These are phyloP conservation scores for Hansfordia pulvinata DNA, from an alignment of 2,329 filamentous ascomycete species.

Conservation along the genomic window DNA sequence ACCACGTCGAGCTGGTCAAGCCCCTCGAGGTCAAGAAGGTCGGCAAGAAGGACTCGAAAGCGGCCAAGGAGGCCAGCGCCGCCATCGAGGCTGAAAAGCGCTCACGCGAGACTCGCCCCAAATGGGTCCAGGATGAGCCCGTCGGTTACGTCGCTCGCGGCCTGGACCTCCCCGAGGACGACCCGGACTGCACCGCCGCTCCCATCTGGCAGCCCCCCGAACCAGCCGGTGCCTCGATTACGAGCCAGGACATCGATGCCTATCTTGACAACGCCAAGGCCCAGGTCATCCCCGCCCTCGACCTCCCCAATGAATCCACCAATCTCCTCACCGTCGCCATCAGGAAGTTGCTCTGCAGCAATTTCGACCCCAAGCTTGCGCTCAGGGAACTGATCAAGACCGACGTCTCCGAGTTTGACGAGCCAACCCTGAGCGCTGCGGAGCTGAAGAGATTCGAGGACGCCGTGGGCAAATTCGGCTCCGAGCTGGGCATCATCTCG, in stretches of 20 bases:
- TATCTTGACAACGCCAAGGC: slow-evolving; percentile 62
- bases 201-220: slow-evolving; percentile 67
- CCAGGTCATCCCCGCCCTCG: slow-evolving; percentile 45
- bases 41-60: slow-evolving; percentile 63
- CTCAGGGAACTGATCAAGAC: slow-evolving; percentile 55
- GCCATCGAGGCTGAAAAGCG: slow-evolving; percentile 72
- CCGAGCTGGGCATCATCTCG: slow-evolving; percentile 72
- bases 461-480: slow-evolving; percentile 78
- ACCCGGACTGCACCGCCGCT: slow-evolving; percentile 61
- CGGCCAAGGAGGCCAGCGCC: slow-evolving; percentile 67
- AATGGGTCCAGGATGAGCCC: slow-evolving; percentile 89
- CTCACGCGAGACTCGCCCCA: slow-evolving; percentile 68
- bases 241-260: slow-evolving; percentile 50
- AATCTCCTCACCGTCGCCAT: slow-evolving; percentile 81
- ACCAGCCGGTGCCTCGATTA: slow-evolving; percentile 28
- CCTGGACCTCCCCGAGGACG: slow-evolving; percentile 58
- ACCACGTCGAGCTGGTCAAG: slow-evolving; percentile 81
- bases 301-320: slow-evolving; percentile 63
- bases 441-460: slow-evolving; percentile 90
- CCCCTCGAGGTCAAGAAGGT: slow-evolving; percentile 74
- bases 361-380: slow-evolving; percentile 59
- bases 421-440: slow-evolving; percentile 64
- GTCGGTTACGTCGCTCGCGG: slow-evolving; percentile 74
- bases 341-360: slow-evolving; percentile 55
- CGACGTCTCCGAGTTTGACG: slow-evolving; percentile 63